Conservation (phyloP, 768 basidiomycete genomes). For the Lentinula edodes region DNA sequence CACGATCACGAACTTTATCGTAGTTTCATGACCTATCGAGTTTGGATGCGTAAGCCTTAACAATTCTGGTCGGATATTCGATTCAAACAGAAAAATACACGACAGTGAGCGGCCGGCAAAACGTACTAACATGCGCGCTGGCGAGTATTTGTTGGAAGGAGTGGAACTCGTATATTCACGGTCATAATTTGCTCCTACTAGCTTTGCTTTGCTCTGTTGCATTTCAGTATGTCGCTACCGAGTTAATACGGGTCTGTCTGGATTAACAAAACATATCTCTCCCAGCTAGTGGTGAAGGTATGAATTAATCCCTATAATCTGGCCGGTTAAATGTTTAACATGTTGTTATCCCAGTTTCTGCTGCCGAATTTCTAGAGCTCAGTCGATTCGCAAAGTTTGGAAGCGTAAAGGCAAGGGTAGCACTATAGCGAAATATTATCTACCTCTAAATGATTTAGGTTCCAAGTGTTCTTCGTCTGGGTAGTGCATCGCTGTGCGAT, state of each 20-base stretch:
- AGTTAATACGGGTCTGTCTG: too few relatives aligned
- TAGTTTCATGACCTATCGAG: slow-evolving; percentile 26
- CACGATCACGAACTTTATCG: neutral
- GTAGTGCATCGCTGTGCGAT: slow-evolving; percentile 26
- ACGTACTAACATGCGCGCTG: slow-evolving; percentile 15
- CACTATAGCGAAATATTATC: neutral
- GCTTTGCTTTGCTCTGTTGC: slow-evolving; percentile 21
- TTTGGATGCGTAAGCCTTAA: slow-evolving; percentile 20
- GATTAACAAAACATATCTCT: neutral
- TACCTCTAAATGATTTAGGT: slow-evolving; percentile 10
- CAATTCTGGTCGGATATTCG: neutral
- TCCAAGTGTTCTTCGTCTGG: slow-evolving; percentile 23
- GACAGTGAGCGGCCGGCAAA: slow-evolving; percentile 19
- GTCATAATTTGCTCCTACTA: slow-evolving; percentile 1
- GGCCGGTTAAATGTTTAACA: neutral
- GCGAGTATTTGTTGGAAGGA: slow-evolving; percentile 7
- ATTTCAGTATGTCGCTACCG: slow-evolving; percentile 19
- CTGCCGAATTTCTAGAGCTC: slow-evolving; percentile 21
- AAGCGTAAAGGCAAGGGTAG: slow-evolving; percentile 20
- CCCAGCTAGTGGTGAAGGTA: slow-evolving; percentile 26
- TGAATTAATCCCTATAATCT: neutral
- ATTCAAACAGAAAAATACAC: neutral
- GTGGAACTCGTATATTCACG: neutral
- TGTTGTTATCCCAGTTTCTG: slow-evolving; percentile 16
- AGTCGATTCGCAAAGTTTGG: slow-evolving; percentile 17